Evolutionary conservation across 2,329 filamentous ascomycete genomes (phyloP).

Genomic region (Cercospora sp.): DNA sequence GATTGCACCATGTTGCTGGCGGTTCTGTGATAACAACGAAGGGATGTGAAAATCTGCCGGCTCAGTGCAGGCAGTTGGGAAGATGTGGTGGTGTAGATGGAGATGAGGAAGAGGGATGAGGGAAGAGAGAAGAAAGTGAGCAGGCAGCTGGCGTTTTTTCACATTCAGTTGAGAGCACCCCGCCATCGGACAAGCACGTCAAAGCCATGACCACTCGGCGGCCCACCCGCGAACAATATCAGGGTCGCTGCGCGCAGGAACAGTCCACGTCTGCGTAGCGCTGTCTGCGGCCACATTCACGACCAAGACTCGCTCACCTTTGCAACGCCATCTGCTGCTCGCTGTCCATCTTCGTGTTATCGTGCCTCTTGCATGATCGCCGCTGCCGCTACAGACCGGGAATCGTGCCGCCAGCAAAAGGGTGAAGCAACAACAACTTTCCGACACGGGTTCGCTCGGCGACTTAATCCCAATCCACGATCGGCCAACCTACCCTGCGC

Average conservation of each 20-base stretch:
- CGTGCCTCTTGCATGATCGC: neutral
- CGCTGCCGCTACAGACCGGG: neutral
- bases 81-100: neutral
- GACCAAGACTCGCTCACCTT: neutral
- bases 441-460: conserved; percentile 5
- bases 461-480: conserved; percentile 5
- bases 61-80: conserved; percentile 1
- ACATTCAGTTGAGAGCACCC: conserved; percentile 2
- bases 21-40: neutral
- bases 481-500: neutral
- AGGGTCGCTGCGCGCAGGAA: neutral
- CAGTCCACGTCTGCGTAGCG: neutral
- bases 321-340: neutral
- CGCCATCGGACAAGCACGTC: conserved; percentile 11
- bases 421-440: neutral
- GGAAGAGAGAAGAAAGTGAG: neutral
- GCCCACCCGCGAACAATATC: conserved; percentile 6
- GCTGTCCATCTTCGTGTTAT: neutral
- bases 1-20: conserved; percentile 51
- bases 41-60: neutral
- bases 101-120: neutral
- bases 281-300: neutral
- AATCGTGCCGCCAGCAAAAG: neutral
- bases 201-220: neutral
- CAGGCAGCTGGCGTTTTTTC: neutral